Percentiles rank a stretch among this genome's conserved stretches.
phyloP scores from a whole-genome alignment of 169 alveolate genomes.

The Cryptosporidium sp. region DNA sequence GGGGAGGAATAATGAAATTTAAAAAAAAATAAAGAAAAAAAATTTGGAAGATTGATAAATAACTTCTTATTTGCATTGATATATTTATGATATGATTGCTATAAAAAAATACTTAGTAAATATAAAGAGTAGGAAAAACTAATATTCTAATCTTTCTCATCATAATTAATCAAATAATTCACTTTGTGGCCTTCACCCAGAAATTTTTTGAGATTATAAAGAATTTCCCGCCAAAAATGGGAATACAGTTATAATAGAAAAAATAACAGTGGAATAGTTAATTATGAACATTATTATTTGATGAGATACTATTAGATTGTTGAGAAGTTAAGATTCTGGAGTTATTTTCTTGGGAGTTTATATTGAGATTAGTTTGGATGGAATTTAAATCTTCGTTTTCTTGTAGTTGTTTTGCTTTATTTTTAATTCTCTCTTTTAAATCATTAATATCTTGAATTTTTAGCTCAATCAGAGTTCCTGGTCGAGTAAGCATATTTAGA shows the following conservation, averaged over 20 bases:
- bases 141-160: too few relatives aligned
- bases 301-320: constrained; percentile 18
- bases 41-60: background rate
- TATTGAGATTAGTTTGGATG: background rate
- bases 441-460: constrained; percentile 62
- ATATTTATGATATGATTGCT: too few relatives aligned
- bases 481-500: constrained; percentile 65
- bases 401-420: constrained; percentile 15
- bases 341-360: constrained; percentile 10
- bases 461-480: constrained; percentile 65
- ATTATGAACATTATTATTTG: constrained; percentile 1
- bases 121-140: background rate
- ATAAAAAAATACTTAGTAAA: too few relatives aligned
- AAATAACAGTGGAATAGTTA: background rate
- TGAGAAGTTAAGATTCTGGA: constrained; percentile 27
- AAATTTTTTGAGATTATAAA: too few relatives aligned
- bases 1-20: background rate
- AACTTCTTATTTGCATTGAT: too few relatives aligned
- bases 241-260: background rate
- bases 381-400: background rate
- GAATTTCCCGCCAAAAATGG: background rate
- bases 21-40: too few relatives aligned
- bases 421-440: constrained; percentile 48
- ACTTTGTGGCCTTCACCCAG: background rate
- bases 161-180: background rate